These are phyloP conservation scores for Diaporthe vaccinii DNA, from an alignment of 2,329 filamentous ascomycete genomes.

Conservation along the genomic window DNA sequence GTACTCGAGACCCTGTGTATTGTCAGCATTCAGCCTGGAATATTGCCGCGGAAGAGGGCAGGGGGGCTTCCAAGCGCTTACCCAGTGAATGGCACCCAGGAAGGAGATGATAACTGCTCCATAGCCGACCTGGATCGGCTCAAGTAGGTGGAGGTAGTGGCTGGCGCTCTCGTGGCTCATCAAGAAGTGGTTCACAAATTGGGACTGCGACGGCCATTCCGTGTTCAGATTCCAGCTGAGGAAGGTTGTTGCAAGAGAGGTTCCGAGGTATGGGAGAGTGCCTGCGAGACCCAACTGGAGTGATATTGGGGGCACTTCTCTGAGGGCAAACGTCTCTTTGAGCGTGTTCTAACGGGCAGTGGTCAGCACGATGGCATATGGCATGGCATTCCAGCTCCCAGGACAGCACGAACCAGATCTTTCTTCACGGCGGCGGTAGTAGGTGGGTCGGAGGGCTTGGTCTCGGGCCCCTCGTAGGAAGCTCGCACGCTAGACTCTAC, in stretches of 20 bases:
- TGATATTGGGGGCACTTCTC: slow-evolving; percentile 75
- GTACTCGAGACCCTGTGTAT: slow-evolving; percentile 78
- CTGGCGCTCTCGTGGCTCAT: slow-evolving; percentile 80
- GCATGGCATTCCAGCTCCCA: not conserved
- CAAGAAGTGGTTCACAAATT: slow-evolving; percentile 74
- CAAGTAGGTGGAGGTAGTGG: slow-evolving; percentile 79
- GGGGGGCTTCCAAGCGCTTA: slow-evolving; percentile 43
- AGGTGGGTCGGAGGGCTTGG: slow-evolving; percentile 44
- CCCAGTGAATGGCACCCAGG: slow-evolving; percentile 93
- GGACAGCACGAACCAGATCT: slow-evolving; percentile 65
- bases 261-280: slow-evolving; percentile 87
- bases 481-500: slow-evolving; percentile 68
- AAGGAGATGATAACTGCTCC: slow-evolving; percentile 95
- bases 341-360: slow-evolving; percentile 66
- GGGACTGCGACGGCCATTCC: slow-evolving; percentile 68
- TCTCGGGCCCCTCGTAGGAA: slow-evolving; percentile 56
- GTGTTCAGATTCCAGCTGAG: slow-evolving; percentile 87
- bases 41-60: not conserved
- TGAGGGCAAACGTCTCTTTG: slow-evolving; percentile 77
- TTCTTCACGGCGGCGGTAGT: slow-evolving; percentile 55
- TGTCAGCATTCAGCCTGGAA: not conserved
- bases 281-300: slow-evolving; percentile 80
- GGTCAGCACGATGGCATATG: not conserved
- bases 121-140: slow-evolving; percentile 91
- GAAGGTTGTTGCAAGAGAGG: slow-evolving; percentile 85